Evolutionary conservation across 805 yeast species (phyloP).

Genomic region (Nakazawaea molendinolei): DNA sequence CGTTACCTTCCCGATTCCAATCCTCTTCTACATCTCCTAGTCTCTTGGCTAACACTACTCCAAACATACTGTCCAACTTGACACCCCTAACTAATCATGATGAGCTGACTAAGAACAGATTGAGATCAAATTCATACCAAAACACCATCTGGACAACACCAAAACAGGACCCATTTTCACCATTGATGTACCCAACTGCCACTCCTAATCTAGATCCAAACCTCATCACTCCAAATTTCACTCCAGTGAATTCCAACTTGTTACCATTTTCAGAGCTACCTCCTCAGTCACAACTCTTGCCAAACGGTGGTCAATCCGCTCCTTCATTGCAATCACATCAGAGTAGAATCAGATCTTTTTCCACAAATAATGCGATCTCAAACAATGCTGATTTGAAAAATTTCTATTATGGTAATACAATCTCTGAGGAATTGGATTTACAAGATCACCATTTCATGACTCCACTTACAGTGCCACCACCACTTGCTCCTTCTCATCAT

Average conservation of each 20-base stretch:
- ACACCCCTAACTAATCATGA: too few relatives aligned
- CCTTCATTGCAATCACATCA: slow-evolving; percentile 19
- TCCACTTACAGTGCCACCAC: slow-evolving; percentile 12
- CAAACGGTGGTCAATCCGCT: too few relatives aligned
- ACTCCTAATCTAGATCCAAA: slow-evolving; percentile 10
- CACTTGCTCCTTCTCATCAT: slow-evolving; percentile 16
- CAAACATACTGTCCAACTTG: too few relatives aligned
- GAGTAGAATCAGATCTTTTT: slow-evolving; percentile 42
- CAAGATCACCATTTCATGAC: too few relatives aligned
- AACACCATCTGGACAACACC: slow-evolving; percentile 59
- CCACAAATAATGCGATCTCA: slow-evolving; percentile 28
- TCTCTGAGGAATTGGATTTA: slow-evolving; percentile 6
- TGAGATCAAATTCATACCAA: slow-evolving; percentile 51
- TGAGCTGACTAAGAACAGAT: slow-evolving; percentile 23
- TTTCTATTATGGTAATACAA: slow-evolving; percentile 25
- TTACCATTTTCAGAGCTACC: too few relatives aligned
- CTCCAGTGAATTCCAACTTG: too few relatives aligned
- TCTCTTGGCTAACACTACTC: too few relatives aligned
- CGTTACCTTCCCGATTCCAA: slow-evolving; percentile 60
- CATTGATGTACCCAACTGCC: slow-evolving; percentile 5
- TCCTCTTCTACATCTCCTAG: slow-evolving; percentile 17
- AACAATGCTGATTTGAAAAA: slow-evolving; percentile 32
- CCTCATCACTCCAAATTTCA: slow-evolving; percentile 10
- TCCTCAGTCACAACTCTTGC: too few relatives aligned
- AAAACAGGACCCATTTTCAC: slow-evolving; percentile 12